Evolutionary conservation across 164 flowering plant species (phyloP), one percentile per base, ranked within the genome.

Genomic region (Annona cherimola): DNA sequence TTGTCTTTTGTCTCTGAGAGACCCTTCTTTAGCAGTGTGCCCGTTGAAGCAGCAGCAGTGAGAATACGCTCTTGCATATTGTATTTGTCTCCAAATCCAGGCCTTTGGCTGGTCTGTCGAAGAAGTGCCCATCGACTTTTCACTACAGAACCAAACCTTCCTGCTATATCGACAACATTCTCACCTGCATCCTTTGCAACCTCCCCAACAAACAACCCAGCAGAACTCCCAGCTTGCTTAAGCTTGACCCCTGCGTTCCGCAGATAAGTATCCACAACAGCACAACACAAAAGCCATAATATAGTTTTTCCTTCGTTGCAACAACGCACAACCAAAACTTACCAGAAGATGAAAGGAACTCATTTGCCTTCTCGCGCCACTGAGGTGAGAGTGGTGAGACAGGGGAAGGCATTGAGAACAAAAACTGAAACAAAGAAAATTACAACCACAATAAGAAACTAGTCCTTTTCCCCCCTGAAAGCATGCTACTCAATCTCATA

Each of bases 341-440:
- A 87, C 98, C 96, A 79, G 98, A 90, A 68, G 93, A 71, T 44
- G 95, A 89, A 77, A 94, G 86, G 78, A 94, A 90, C 45, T 68
- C 93, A 68, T 73, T 81, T 61, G 97, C 96, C 82, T 84, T 91
- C 75, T 89, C 98, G 42, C 84, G 90, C 96, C 95, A 94, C 84
- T 74, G 92, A 71, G 93, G 92, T 3, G 93, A 78, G 71, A 26
- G 35, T 26, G 35, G 57, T 8, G 14, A 6, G 7, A 11, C 9
- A 16, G 14, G 57, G 14, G 14, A 50, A 50, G 57, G 14, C 9
- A 45, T 8, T 45, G 50, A 45, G 4, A 45, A 8, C 5, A 45
- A 45, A 45, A 45, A 8, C 9, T 45, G 9, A 45, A 46, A 46
- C 7, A 46, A 46, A 46, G 55, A 6, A 46, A 46, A 46, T 46